Conservation (phyloP, 2,329 filamentous ascomycete species). For the Arthroderma sp. region DNA sequence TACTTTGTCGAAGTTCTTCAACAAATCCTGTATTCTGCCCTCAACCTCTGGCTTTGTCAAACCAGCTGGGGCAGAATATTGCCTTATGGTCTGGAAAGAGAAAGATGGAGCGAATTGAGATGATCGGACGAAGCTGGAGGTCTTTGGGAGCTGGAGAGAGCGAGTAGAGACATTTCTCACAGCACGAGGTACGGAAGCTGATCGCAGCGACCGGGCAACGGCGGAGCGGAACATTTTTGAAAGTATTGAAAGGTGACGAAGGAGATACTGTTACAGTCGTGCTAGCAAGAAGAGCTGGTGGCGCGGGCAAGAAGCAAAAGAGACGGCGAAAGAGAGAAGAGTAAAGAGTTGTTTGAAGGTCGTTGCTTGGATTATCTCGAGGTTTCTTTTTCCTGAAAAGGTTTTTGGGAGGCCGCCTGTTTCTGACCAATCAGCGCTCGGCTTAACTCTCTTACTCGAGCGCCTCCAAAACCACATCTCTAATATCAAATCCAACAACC, state of each 20-base stretch:
- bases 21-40: slow-evolving; percentile 78
- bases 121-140: slow-evolving; percentile 47
- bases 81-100: slow-evolving; percentile 57
- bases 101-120: slow-evolving; percentile 49
- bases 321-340: neutral
- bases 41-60: slow-evolving; percentile 75
- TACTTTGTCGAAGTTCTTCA: slow-evolving; percentile 97
- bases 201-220: slow-evolving; percentile 62
- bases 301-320: neutral
- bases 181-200: slow-evolving; percentile 36
- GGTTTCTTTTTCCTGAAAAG: slow-evolving; percentile 2
- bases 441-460: slow-evolving; percentile 6
- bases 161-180: slow-evolving; percentile 42
- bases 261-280: slow-evolving; percentile 7
- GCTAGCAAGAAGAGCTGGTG: slow-evolving; percentile 1
- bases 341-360: neutral
- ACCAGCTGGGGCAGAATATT: slow-evolving; percentile 72
- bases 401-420: neutral
- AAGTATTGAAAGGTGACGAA: slow-evolving; percentile 6
- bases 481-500: neutral
- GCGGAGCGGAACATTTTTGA: slow-evolving; percentile 78
- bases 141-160: slow-evolving; percentile 44
- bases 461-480: neutral
- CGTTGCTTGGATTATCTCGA: neutral
- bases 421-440: slow-evolving; percentile 7